phyloP scores from a whole-genome alignment of 495 filamentous ascomycete species.

The Annulohypoxylon bovei region DNA sequence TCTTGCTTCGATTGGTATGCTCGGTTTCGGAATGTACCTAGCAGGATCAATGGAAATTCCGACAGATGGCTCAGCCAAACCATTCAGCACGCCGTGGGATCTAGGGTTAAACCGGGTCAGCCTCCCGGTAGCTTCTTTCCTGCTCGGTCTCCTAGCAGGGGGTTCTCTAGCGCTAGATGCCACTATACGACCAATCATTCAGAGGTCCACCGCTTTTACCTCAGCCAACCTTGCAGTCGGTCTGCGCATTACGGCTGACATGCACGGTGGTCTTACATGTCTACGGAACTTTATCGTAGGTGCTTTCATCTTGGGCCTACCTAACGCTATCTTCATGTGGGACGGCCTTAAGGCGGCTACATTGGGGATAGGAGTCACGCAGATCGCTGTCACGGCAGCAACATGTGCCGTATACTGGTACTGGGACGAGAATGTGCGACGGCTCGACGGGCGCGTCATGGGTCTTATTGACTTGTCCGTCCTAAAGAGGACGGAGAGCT shows the following conservation, averaged over 20 bases:
- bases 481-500: conserved; percentile 52
- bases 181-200: conserved; percentile 49
- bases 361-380: conserved; percentile 49
- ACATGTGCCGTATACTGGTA: conserved; percentile 51
- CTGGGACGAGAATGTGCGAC: conserved; percentile 48
- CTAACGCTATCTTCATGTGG: conserved; percentile 45
- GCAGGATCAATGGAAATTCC: conserved; percentile 49
- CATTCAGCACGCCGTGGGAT: conserved; percentile 41
- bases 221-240: conserved; percentile 51
- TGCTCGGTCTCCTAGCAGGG: conserved; percentile 53
- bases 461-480: conserved; percentile 52
- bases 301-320: conserved; percentile 53
- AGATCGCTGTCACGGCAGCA: conserved; percentile 45
- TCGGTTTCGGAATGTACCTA: conserved; percentile 55
- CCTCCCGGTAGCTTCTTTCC: conserved; percentile 51
- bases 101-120: conserved; percentile 43
- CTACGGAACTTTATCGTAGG: conserved; percentile 51
- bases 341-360: conserved; percentile 49
- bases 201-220: conserved; percentile 55
- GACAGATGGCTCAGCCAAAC: not conserved
- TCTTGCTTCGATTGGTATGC: conserved; percentile 52
- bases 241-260: conserved; percentile 55
- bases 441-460: conserved; percentile 56
- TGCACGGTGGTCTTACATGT: conserved; percentile 49
- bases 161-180: conserved; percentile 48